Conservation (phyloP, 257 asterid genomes). For the Solanum chiquidenum region DNA sequence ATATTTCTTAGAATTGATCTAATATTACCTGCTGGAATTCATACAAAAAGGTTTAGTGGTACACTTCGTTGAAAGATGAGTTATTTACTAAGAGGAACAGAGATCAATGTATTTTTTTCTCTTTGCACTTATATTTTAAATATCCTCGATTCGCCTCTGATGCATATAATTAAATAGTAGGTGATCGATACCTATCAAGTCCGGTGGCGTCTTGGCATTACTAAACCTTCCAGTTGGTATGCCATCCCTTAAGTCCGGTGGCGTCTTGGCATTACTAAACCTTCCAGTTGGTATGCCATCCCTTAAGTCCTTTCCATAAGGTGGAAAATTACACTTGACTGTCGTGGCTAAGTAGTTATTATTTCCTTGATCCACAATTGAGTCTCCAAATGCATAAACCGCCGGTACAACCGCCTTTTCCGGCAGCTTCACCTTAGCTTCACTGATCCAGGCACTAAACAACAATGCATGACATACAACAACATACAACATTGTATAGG, state of each 20-base stretch:
- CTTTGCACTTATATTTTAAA: background rate
- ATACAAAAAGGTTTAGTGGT: background rate
- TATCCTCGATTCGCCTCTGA: background rate
- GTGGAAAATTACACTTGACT: slow-evolving; percentile 32
- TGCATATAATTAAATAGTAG: background rate
- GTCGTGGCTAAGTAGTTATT: slow-evolving; percentile 35
- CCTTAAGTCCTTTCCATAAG: slow-evolving; percentile 51
- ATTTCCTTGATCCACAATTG: slow-evolving; percentile 53
- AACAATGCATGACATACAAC: background rate
- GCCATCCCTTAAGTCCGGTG: slow-evolving; percentile 50
- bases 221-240: slow-evolving; percentile 49
- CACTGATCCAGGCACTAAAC: background rate
- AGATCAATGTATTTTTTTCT: background rate
- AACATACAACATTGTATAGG: background rate
- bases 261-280: slow-evolving; percentile 51
- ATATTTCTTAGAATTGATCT: background rate
- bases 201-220: slow-evolving; percentile 55
- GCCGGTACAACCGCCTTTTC: slow-evolving; percentile 23
- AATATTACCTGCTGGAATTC: background rate
- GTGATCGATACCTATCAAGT: slow-evolving; percentile 29
- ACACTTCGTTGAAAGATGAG: background rate
- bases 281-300: slow-evolving; percentile 55
- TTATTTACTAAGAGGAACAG: background rate
- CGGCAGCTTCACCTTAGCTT: slow-evolving; percentile 14
- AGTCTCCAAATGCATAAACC: slow-evolving; percentile 46